Percentiles rank a stretch among this genome's conserved stretches.
Evolutionary conservation across 768 basidiomycete genomes (phyloP).

Genomic region (Suillus cothurnatus): DNA sequence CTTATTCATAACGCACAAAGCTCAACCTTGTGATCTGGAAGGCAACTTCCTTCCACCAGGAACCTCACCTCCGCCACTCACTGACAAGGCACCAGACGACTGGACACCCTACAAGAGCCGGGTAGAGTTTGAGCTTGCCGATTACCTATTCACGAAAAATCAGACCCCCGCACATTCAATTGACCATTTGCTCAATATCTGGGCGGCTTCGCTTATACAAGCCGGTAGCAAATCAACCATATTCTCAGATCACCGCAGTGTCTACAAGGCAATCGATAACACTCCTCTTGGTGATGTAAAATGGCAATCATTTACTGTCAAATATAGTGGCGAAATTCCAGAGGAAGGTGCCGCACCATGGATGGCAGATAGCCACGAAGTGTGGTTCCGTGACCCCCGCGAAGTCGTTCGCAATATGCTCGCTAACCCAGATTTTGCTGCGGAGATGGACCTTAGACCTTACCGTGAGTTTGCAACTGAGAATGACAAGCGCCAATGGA

Average conservation of each 20-base stretch:
- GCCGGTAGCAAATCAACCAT: constrained; percentile 22
- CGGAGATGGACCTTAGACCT: constrained; percentile 22
- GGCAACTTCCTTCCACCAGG: no score
- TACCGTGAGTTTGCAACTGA: constrained; percentile 16
- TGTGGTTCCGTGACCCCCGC: constrained; percentile 29
- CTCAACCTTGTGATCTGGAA: constrained; percentile 8
- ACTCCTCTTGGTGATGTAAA: constrained; percentile 28
- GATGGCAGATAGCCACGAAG: constrained; percentile 29
- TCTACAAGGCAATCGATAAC: constrained; percentile 29
- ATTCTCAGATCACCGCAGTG: constrained; percentile 24
- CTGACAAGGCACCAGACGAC: constrained; percentile 1
- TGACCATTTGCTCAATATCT: constrained; percentile 20
- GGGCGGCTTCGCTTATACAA: constrained; percentile 17
- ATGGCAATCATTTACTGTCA: constrained; percentile 29
- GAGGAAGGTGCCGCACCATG: constrained; percentile 21
- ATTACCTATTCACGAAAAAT: constrained; percentile 19
- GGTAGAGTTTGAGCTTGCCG: constrained; percentile 22
- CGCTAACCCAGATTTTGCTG: constrained; percentile 23
- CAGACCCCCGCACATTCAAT: constrained; percentile 25
- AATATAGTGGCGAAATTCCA: constrained; percentile 21
- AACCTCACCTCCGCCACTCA: constrained; percentile 9
- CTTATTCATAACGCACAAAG: neutral
- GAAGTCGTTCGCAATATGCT: constrained; percentile 22
- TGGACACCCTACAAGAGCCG: constrained; percentile 18
- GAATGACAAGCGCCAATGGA: constrained; percentile 12